Evolutionary conservation across 176 grass and related monocot genomes (phyloP).

Genomic region (Dactylis glomerata): DNA sequence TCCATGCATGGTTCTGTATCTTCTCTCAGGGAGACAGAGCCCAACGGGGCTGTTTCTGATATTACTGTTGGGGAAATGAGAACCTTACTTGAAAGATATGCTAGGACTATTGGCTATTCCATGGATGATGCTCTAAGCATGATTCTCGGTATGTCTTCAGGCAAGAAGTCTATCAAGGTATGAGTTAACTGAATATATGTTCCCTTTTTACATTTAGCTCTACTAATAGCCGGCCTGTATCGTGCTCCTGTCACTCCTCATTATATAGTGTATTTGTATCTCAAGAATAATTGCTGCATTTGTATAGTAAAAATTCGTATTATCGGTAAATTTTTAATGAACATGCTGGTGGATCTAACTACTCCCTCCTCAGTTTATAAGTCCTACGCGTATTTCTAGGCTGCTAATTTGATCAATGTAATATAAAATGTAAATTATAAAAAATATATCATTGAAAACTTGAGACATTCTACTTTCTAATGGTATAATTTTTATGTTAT

Average conservation of each 20-base stretch:
- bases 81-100: conserved; percentile 77
- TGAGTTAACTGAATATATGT: neutral
- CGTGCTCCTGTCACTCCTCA: neutral
- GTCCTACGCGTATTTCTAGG: too few relatives aligned
- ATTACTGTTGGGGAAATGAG: conserved; percentile 53
- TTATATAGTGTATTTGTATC: conserved; percentile 11
- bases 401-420: too few relatives aligned
- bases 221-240: neutral
- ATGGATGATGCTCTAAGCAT: conserved; percentile 77
- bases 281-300: neutral
- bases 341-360: neutral
- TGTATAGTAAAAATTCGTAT: neutral
- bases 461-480: too few relatives aligned
- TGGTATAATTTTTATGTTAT: too few relatives aligned
- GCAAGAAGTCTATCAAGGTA: conserved; percentile 83
- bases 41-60: conserved; percentile 53
- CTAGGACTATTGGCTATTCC: conserved; percentile 82
- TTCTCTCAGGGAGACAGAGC: conserved; percentile 45
- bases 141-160: conserved; percentile 61
- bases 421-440: too few relatives aligned
- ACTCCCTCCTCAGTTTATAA: too few relatives aligned
- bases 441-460: too few relatives aligned
- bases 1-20: conserved; percentile 50
- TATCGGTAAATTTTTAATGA: neutral
- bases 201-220: conserved; percentile 19